Percentiles rank a stretch among this genome's conserved stretches.
phyloP scores from a whole-genome alignment of 2,329 filamentous ascomycete genomes.

The Xylariaceae sp. region DNA sequence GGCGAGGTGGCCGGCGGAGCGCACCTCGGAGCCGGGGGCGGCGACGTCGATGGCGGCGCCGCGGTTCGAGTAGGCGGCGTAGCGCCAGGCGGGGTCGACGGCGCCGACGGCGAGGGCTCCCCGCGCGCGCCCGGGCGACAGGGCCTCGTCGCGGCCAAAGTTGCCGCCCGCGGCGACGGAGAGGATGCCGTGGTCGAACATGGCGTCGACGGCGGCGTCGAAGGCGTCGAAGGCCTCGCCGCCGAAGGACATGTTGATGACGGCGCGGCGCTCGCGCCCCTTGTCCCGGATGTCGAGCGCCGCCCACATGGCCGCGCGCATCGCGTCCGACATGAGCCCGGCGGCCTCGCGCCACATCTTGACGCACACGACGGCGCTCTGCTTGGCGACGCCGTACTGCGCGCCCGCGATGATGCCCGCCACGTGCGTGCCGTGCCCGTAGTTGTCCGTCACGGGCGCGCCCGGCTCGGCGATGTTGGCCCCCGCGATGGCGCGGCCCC shows the following conservation, averaged over 20 bases:
- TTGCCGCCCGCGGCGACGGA: conserved; percentile 52
- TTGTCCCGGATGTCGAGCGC: conserved; percentile 37
- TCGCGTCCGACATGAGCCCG: conserved; percentile 18
- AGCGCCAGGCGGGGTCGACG: conserved; percentile 30
- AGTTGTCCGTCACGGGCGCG: too few relatives aligned
- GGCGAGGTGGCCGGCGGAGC: conserved; percentile 34
- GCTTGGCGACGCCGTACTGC: conserved; percentile 38
- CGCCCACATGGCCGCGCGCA: conserved; percentile 30
- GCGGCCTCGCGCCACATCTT: conserved; percentile 32
- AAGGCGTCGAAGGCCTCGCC: conserved; percentile 6
- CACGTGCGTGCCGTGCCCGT: too few relatives aligned
- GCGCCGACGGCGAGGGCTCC: conserved; percentile 46
- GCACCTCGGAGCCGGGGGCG: conserved; percentile 33
- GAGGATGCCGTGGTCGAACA: conserved; percentile 35
- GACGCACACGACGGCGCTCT: conserved; percentile 31
- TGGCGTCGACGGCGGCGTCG: too few relatives aligned
- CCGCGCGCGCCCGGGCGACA: conserved; percentile 42
- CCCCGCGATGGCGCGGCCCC: conserved; percentile 26
- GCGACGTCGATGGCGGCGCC: conserved; percentile 36
- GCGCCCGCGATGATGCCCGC: conserved; percentile 35
- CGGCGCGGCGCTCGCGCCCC: conserved; percentile 32
- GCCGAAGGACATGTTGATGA: conserved; percentile 48
- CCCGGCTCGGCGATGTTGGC: too few relatives aligned
- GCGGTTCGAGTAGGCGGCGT: conserved; percentile 43
- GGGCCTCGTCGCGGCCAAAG: conserved; percentile 28